Evolutionary conservation across 768 basidiomycete species (phyloP), one percentile per base, ranked within the genome.

Genomic region (Mycena galopus): DNA sequence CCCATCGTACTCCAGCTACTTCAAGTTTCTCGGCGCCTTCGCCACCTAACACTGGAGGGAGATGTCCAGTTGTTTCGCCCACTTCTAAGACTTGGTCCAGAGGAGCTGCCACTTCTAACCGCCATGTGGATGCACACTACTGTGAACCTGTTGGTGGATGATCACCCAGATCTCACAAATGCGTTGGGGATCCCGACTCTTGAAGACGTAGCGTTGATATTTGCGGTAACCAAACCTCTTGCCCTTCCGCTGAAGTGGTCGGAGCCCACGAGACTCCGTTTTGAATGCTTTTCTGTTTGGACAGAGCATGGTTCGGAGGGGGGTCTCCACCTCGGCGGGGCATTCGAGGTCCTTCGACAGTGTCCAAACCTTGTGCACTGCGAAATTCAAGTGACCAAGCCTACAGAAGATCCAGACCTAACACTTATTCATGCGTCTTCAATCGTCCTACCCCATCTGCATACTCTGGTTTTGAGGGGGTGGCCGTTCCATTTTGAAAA

Each of bases 211-310:
- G 16, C 35, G 35, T 16, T 19, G 2, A 8, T 33, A 7, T 47
- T n/a, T 9, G 6, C 25, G 17, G 19, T 2, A 12, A 17, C 25
- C 7, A 44, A 67, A 29, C 56, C 58, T 0, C 47, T 51, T 14
- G 2, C 58, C 1, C 47, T 67, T 19, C 58, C 67, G 8, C 21
- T 67, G 7, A 30, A 32, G 9, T 67, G 67, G 67, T 59, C 57
- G 47, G 6, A 60, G 44, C 33, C 60, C 5, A 67, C 67, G 6
- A 6, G 42, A 21, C 32, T 67, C 21, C 23, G 27, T 10, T 33
- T 67, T 12, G 14, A 5, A n/a, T 67, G 42, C 19, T 4, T 12
- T 7, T 6, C 32, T 25, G 1, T 5, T 0, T 51, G 57, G 66
- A 35, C 12, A 35, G 35, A 35, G 35, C 12, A 12, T 6, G 12